Percentiles rank a stretch among this genome's conserved stretches.
These are phyloP conservation scores for Fusarium coicis DNA, from an alignment of 2,329 filamentous ascomycete genomes.

Conservation along the genomic window DNA sequence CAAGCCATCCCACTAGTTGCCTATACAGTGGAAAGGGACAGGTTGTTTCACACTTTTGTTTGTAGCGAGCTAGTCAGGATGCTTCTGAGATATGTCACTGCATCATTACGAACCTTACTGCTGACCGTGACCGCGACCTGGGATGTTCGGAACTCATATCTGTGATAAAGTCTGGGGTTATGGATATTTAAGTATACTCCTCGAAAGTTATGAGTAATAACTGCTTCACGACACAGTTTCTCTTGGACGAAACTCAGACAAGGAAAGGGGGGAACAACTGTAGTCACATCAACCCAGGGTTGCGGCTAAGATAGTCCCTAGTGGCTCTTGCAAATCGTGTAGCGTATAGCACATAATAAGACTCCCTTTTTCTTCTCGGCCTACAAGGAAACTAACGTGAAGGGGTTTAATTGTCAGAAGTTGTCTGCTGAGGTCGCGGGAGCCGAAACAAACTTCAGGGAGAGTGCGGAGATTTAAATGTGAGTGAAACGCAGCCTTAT, in stretches of 20 bases:
- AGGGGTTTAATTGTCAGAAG: background rate
- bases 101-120: background rate
- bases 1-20: background rate
- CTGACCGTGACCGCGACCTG: background rate
- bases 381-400: no score
- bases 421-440: background rate
- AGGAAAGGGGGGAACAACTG: background rate
- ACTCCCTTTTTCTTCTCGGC: background rate
- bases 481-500: no score
- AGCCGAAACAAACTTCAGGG: background rate
- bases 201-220: accelerated
- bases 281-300: background rate
- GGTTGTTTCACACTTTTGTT: background rate
- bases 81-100: background rate
- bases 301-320: background rate
- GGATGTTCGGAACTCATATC: background rate
- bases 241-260: background rate
- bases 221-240: accelerated
- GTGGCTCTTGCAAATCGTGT: no score
- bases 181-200: background rate
- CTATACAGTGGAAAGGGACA: background rate
- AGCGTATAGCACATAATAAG: accelerated
- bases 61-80: background rate
- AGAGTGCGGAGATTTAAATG: background rate
- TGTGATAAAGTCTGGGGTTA: background rate